Base-by-base conservation (phyloP, 257 asterid species). In the Salvia splendens region DNA sequence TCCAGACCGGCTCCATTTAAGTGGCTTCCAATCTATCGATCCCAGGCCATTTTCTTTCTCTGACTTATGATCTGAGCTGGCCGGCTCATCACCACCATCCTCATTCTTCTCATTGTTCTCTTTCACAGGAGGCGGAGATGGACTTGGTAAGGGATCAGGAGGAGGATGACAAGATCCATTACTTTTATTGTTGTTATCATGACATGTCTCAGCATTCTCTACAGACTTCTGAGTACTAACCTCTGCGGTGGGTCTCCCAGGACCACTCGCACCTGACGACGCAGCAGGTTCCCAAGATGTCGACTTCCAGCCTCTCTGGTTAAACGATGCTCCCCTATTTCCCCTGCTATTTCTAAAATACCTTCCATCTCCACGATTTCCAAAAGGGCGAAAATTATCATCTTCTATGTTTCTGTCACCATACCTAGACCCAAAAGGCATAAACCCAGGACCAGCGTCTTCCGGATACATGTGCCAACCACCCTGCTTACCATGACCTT, bases 401-500 rank as follows among this genome's bases (percentile, higher is more conserved):
- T 88, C 92, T 20, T 88, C 96, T 12, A 77, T 15, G 74, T 77
- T 79, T 80, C 89, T 90, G 65, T 88, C 90, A 46, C 71, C 70
- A n/a, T 88, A 80, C 67, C 96, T 85, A 55, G 96, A 83, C 45
- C 85, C 84, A 45, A 73, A 80, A 56, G 95, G 88, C 78, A 72
- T 51, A 67, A 82, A 85, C 10, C 87, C 93, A 64, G 81, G 92
- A 61, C 86, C 83, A 45, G 80, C 72, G 38, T 93, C 97, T 8
- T 90, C 96, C 2, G 86, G 76, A 77, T 86, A 82, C 74, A 80
- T 74, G 75, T 86, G 87, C 88, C 96, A 83, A 71, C 88, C 92
- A 75, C 92, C 95, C 89, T 91, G 96, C 95, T 91, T 94, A 78
- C 89, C 87, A 84, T 88, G 96, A 87, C 99, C 99, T 94, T 84